phyloP scores from a whole-genome alignment of 768 basidiomycete genomes.

The Phylloporus sp. region DNA sequence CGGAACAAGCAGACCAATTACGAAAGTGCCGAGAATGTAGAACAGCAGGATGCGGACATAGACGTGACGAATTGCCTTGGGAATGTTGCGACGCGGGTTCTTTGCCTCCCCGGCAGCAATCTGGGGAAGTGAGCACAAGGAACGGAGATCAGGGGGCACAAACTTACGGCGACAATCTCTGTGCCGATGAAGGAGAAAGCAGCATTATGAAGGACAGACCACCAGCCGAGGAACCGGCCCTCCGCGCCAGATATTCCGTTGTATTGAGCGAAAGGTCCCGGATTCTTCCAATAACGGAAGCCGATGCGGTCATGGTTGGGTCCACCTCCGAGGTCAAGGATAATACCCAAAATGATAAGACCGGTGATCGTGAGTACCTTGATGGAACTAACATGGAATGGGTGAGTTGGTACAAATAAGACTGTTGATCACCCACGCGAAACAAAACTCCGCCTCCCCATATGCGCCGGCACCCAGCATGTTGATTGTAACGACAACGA shows the following conservation, averaged over 20 bases:
- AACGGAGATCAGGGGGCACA: not conserved
- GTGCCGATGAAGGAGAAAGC: not conserved
- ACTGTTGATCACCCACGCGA: no score
- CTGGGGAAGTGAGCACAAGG: not conserved
- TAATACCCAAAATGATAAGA: no score
- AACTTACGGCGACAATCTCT: not conserved
- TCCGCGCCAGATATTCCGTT: not conserved
- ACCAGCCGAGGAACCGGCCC: not conserved
- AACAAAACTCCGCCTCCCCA: no score
- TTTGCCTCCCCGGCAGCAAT: not conserved
- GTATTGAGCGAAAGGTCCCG: not conserved
- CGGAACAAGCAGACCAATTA: not conserved
- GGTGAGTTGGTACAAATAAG: no score
- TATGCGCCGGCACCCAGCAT: no score
- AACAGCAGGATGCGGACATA: not conserved
- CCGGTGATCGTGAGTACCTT: no score
- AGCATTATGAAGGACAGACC: not conserved
- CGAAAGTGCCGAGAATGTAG: not conserved
- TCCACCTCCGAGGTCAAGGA: no score
- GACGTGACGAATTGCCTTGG: not conserved
- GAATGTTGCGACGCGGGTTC: not conserved
- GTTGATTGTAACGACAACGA: no score
- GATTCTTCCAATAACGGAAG: conserved; percentile 40
- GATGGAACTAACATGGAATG: no score
- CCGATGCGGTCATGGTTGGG: no score